These are phyloP conservation scores for Biscogniauxia sp. DNA, from an alignment of 2,329 filamentous ascomycete genomes.

Conservation along the genomic window DNA sequence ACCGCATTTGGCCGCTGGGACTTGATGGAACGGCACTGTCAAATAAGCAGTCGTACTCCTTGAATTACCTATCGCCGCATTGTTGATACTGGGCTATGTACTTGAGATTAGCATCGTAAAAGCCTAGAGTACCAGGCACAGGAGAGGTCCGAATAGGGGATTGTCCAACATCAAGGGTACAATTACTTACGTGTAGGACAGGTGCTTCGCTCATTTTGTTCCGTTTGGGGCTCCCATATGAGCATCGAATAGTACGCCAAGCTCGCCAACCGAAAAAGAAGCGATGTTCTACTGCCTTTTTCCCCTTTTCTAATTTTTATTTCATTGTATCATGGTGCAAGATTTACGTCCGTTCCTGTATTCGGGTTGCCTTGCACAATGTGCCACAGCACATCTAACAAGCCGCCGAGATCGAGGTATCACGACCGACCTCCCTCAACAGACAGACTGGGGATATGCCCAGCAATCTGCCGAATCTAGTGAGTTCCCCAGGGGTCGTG, in stretches of 20 bases:
- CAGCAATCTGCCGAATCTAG: background rate
- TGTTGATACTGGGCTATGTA: no score
- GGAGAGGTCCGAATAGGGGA: no score
- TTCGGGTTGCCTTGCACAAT: background rate
- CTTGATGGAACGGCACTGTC: background rate
- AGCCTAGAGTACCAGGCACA: background rate
- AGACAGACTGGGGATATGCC: background rate
- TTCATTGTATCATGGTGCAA: background rate
- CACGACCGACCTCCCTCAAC: no score
- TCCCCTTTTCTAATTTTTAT: no score
- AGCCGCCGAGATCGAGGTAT: background rate
- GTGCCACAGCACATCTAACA: background rate
- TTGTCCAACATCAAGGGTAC: no score
- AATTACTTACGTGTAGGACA: no score
- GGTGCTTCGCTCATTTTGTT: no score
- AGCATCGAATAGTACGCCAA: no score
- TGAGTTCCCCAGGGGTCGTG: background rate
- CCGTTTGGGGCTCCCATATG: no score
- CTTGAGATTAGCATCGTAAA: background rate
- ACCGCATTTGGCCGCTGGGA: no score
- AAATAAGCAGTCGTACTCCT: background rate
- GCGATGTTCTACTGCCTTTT: no score
- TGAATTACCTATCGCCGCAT: background rate
- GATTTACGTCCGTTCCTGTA: background rate
- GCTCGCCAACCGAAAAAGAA: no score